Evolutionary conservation across 2,329 filamentous ascomycete genomes (phyloP).

Genomic region (Colletotrichum eremochloae): DNA sequence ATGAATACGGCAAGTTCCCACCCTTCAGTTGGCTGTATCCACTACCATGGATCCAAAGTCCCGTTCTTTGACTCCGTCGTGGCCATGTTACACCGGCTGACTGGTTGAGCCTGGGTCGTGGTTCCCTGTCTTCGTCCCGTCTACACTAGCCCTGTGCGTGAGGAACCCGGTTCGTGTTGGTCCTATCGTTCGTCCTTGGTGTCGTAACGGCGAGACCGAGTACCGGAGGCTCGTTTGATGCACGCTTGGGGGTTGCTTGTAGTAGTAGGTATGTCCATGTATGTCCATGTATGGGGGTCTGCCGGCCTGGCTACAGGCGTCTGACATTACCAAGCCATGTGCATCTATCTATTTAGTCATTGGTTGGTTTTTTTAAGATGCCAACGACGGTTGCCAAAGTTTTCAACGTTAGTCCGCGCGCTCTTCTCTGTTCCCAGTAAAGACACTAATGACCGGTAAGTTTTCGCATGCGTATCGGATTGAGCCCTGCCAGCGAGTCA

Average conservation of each 20-base stretch:
- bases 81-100: slow-evolving; percentile 37
- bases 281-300: no score
- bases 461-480: slow-evolving; percentile 10
- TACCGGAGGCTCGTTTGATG: slow-evolving; percentile 3
- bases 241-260: neutral
- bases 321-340: no score
- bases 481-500: slow-evolving; percentile 15
- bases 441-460: slow-evolving; percentile 4
- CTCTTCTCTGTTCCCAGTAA: neutral
- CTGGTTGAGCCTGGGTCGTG: slow-evolving; percentile 29
- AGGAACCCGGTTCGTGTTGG: neutral
- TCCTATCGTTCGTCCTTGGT: neutral
- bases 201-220: neutral
- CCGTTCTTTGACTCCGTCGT: slow-evolving; percentile 14
- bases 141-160: neutral
- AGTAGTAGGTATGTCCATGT: no score
- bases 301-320: no score
- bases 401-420: neutral
- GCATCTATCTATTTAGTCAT: neutral
- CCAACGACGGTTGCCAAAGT: neutral
- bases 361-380: neutral
- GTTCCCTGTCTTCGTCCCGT: slow-evolving; percentile 15
- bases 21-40: slow-evolving; percentile 8
- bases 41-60: slow-evolving; percentile 31
- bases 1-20: slow-evolving; percentile 16